Conservation (phyloP, 345 rosid genomes). For the Moringa oleifera region DNA sequence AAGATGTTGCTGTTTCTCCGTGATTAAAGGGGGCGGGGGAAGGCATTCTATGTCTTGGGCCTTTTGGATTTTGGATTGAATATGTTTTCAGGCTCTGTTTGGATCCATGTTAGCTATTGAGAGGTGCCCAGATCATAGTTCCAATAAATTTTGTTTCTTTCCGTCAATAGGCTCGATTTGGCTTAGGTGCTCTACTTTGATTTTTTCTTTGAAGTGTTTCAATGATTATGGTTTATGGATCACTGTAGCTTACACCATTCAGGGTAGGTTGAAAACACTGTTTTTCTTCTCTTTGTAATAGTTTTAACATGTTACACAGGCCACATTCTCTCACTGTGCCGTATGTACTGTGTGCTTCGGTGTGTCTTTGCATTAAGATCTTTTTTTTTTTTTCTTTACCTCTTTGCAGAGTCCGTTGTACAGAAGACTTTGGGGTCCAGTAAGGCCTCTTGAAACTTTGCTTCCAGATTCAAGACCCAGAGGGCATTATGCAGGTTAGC, state of each 20-base stretch:
- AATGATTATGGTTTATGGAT: too few species aligned
- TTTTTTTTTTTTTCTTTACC: constrained; percentile 3
- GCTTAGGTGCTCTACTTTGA: constrained; percentile 9
- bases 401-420: constrained; percentile 55
- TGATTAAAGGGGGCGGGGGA: too few species aligned
- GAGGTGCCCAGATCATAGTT: not conserved
- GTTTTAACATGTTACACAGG: not conserved
- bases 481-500: constrained; percentile 66
- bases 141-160: constrained; percentile 1
- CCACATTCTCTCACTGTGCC: not conserved
- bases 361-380: not conserved
- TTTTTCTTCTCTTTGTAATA: not conserved
- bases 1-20: not conserved
- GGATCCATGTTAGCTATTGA: constrained; percentile 19
- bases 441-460: constrained; percentile 57
- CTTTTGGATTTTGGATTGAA: not conserved
- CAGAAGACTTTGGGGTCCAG: constrained; percentile 88
- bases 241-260: too few species aligned
- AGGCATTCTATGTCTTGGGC: not conserved
- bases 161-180: constrained; percentile 1
- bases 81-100: not conserved
- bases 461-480: constrained; percentile 89
- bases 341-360: not conserved
- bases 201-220: constrained; percentile 2
- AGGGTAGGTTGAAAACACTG: not conserved